Evolutionary conservation across 306 rosid species (phyloP).

Genomic region (Inga leiocalycina): DNA sequence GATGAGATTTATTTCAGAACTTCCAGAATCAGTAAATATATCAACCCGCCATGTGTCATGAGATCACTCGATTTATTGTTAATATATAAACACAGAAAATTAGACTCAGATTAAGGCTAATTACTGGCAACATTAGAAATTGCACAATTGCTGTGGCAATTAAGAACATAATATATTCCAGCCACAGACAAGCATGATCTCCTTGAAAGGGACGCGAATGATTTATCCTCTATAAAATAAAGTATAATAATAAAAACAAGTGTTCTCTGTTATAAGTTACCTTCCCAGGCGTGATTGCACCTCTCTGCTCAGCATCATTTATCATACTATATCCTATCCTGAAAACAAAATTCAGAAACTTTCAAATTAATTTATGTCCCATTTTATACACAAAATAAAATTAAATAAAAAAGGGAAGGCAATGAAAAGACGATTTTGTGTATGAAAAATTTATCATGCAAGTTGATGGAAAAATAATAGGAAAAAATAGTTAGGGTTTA

Average conservation of each 20-base stretch:
- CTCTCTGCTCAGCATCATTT: conserved; percentile 86
- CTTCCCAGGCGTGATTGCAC: conserved; percentile 91
- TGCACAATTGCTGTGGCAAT: neutral
- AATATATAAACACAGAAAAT: neutral
- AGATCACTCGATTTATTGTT: conserved; percentile 2
- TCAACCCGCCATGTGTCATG: neutral
- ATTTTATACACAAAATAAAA: neutral
- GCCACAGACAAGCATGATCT: neutral
- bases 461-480: neutral
- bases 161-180: conserved; percentile 11
- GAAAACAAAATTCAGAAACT: conserved; percentile 44
- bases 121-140: neutral
- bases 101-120: conserved; percentile 5
- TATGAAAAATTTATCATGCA: neutral
- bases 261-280: conserved; percentile 42
- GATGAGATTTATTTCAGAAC: conserved; percentile 24
- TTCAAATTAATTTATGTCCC: neutral
- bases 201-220: neutral
- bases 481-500: neutral
- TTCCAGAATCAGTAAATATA: conserved; percentile 30
- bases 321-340: conserved; percentile 97
- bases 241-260: neutral
- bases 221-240: conserved; percentile 14
- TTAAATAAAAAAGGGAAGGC: neutral
- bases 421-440: neutral